These are phyloP conservation scores for Amanita rimosa DNA, from an alignment of 768 basidiomycete species.

Conservation along the genomic window DNA sequence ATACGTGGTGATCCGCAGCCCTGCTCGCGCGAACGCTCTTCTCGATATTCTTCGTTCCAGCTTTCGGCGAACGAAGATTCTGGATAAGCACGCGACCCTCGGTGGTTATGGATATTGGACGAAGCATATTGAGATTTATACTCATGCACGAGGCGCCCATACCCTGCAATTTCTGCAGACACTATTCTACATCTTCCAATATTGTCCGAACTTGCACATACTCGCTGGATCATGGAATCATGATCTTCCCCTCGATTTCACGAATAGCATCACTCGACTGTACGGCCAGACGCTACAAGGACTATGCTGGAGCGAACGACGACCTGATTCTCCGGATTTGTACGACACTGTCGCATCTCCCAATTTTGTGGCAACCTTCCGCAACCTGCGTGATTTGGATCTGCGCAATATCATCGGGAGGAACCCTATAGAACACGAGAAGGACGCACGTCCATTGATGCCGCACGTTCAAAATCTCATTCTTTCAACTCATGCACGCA, in stretches of 20 bases:
- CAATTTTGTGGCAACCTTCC: constrained; percentile 29
- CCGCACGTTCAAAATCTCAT: constrained; percentile 32
- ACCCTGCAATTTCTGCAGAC: constrained; percentile 27
- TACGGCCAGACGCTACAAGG: constrained; percentile 30
- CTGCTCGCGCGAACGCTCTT: constrained; percentile 26
- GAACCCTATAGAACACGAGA: constrained; percentile 10
- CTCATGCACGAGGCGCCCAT: constrained; percentile 29
- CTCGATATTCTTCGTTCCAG: constrained; percentile 23
- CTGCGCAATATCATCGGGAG: constrained; percentile 28
- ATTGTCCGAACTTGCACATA: constrained; percentile 32
- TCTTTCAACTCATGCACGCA: constrained; percentile 25
- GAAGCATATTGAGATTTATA: constrained; percentile 35
- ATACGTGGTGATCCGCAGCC: constrained; percentile 34
- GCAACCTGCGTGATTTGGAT: constrained; percentile 31
- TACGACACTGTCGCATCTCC: constrained; percentile 18
- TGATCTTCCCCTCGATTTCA: constrained; percentile 30
- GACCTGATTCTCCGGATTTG: constrained; percentile 5
- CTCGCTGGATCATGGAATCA: constrained; percentile 38
- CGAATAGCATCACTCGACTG: constrained; percentile 26
- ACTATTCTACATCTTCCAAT: constrained; percentile 31
- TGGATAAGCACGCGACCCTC: background rate
- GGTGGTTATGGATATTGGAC: constrained; percentile 33
- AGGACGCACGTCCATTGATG: constrained; percentile 19
- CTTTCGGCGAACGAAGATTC: constrained; percentile 6
- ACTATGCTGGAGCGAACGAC: constrained; percentile 33